Base-by-base conservation (phyloP, 164 flowering plant genomes). In the Macadamia integrifolia region DNA sequence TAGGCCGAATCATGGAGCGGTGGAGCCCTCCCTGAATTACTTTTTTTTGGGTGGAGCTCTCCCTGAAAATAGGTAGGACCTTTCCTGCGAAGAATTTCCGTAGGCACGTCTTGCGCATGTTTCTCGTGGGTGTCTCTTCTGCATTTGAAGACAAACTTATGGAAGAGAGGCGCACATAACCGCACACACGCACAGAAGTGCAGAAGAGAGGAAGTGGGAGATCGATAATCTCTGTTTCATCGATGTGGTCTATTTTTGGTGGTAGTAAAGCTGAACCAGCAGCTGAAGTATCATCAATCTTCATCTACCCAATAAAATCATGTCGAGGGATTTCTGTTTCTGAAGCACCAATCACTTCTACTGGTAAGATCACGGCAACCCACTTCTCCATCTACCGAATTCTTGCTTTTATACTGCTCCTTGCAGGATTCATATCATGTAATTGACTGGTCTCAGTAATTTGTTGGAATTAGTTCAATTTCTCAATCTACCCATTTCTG, bases 251-350 rank as follows among this genome's bases (percentile, higher is more conserved):
- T 3, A n/a, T 73, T 3, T 73, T 70, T 44, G 76, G 76, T 42
- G 17, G 62, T 18, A 23, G 48, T 17, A 12, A 63, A 48, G 40
- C 58, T 1, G 77, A 71, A 68, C 48, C 77, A 6, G 65, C 76
- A n/a, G 88, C 86, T 0, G 83, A 17, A 49, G 83, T 91, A 23
- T 64, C 80, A 6, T 86, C 93, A 58, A 83, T 93, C 61, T 84
- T 89, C 73, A 65, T 91, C 5, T 93, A 93, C 70, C 98, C 98
- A 28, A 75, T 93, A 69, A 93, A 93, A 73, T 89, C 98, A 60
- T 93, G 98, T 72, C 82, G 89, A 60, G 96, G 96, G 58, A 88
- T 93, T 58, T 87, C 93, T 50, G 83, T 93, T 66, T 65, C 91
- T 78, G 85, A 85, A 65, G 94, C 94, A 12, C 80, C 90, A 55